Evolutionary conservation across 176 grass and related monocot genomes (phyloP), one percentile per base, ranked within the genome.

Genomic region (Cenchrus fungigraminus): DNA sequence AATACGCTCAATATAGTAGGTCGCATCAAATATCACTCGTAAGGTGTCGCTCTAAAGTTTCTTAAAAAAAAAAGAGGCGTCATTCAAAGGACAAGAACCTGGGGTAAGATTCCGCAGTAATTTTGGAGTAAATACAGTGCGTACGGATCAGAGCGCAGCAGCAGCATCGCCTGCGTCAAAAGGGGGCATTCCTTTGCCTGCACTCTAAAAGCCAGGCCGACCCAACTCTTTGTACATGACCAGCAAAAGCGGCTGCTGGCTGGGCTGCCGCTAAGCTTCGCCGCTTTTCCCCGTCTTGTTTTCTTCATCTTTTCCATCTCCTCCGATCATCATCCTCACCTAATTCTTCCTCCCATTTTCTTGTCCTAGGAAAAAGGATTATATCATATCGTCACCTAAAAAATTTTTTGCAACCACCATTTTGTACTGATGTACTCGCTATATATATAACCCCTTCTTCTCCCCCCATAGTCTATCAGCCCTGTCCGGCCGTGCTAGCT

Each of bases 201-300:
- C 84, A 96, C 94, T 93, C 94, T 96, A 96, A 93, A 96, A 91
- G 15, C 87, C 88, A 93, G 80, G 83, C 73, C 73, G 86, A 96
- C 91, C 94, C 83, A 93, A 92, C 91, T 83, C 83, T 74, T 77
- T 73, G 72, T 77, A 86, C 84, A 85, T 69, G 84, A 77, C 71
- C 66, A 77, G 58, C 69, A 71, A 93, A 82, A 86, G 79, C 68
- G 3, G 10, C 60, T 0, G 78, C 63, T 42, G 31, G 77, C 74
- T 25, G 46, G 31, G 77, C 74, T 25, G 46, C n/a, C 49, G 49
- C n/a, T 34, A 34, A 56, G 68, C 64, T 40, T 77, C 12, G 61
- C 37, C 50, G 40, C 73, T 84, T 82, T 31, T 6, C 13, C 13
- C 29, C 0, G 29, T 66, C 12, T 8, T 3, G 45, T 60, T 89